Evolutionary conservation across 2,329 filamentous ascomycete species (phyloP), one percentile per base, ranked within the genome.

Genomic region (Hypoxylon sp.): DNA sequence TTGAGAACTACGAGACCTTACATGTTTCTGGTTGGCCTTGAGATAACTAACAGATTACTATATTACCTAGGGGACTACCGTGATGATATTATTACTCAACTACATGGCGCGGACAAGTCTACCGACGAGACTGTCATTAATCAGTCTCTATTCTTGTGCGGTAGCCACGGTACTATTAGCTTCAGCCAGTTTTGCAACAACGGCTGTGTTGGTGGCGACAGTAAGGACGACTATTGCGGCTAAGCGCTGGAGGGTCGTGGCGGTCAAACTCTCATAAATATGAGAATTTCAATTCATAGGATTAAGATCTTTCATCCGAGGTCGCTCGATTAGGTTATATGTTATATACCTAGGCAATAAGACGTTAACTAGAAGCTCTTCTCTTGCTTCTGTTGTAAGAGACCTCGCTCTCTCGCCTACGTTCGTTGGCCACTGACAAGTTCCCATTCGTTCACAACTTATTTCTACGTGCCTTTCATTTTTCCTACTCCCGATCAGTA

Each of bases 71-170:
- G 60, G 11, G 60, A 63, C 33, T 63, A 63, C 60, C 44, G 24
- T 8, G 46, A 22, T 17, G 46, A 63, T 8, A 63, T 63, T 52
- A 55, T 63, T 44, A 56, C 52, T 6, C 44, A 56, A 5, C 60
- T 63, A 9, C 19, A n/a, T 9, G 52, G 35, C 11, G 44, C 52
- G 54, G 52, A 55, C 26, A 10, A 50, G 29, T 26, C 48, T 9
- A 48, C 63, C 2, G 54, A 63, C 8, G 63, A 66, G 22, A 58
- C 22, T 37, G 42, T 42, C 24, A 52, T 69, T 11, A 3, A 59
- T n/a, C 55, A 69, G n/a, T 69, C 67, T n/a, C 44, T 67, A 1
- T 69, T 55, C 47, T 31, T 29, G 6, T 69, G 67, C 29, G 10
- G 57, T 5, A 17, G 56, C 3, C 54, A 51, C 31, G 67, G 59